Conservation (phyloP, 2,329 filamentous ascomycete genomes). For the Lecanicillium sp. region DNA sequence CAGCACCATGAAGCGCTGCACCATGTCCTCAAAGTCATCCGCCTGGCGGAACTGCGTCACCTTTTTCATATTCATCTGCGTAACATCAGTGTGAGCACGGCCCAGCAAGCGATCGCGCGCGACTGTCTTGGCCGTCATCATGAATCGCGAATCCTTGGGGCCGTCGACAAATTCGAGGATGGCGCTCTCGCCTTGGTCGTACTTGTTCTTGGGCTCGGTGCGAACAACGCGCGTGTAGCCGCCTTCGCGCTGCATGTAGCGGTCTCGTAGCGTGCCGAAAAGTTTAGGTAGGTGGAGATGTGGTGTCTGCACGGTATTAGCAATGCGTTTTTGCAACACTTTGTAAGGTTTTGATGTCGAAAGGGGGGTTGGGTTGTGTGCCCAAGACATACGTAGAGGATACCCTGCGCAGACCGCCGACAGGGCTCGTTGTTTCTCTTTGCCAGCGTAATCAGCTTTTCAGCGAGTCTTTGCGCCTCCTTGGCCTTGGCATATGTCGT, state of each 20-base stretch:
- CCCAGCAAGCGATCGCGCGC: conserved; percentile 53
- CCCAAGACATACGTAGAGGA: conserved; percentile 66
- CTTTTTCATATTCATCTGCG: conserved; percentile 71
- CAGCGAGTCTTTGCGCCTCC: conserved; percentile 86
- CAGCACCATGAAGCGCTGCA: conserved; percentile 31
- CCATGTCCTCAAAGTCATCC: conserved; percentile 58
- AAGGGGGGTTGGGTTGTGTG: too few species aligned
- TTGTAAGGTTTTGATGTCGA: too few species aligned
- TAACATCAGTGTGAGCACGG: conserved; percentile 59
- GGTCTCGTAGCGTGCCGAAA: conserved; percentile 71
- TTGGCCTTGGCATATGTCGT: conserved; percentile 97
- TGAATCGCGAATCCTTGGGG: conserved; percentile 87
- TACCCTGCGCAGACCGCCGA: conserved; percentile 63
- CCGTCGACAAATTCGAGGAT: conserved; percentile 95
- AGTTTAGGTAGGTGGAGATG: conserved; percentile 71
- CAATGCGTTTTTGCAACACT: background rate
- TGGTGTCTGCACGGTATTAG: conserved; percentile 41
- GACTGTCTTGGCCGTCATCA: conserved; percentile 81
- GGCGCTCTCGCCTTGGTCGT: conserved; percentile 80
- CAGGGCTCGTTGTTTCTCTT: conserved; percentile 88
- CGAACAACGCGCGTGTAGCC: conserved; percentile 93
- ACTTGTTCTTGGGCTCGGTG: conserved; percentile 75
- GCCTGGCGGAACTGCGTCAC: conserved; percentile 72
- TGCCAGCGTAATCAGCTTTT: conserved; percentile 87
- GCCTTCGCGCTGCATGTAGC: conserved; percentile 72